These are phyloP conservation scores for Trichaptum fuscoviolaceum DNA, from an alignment of 768 basidiomycete species.

Conservation along the genomic window DNA sequence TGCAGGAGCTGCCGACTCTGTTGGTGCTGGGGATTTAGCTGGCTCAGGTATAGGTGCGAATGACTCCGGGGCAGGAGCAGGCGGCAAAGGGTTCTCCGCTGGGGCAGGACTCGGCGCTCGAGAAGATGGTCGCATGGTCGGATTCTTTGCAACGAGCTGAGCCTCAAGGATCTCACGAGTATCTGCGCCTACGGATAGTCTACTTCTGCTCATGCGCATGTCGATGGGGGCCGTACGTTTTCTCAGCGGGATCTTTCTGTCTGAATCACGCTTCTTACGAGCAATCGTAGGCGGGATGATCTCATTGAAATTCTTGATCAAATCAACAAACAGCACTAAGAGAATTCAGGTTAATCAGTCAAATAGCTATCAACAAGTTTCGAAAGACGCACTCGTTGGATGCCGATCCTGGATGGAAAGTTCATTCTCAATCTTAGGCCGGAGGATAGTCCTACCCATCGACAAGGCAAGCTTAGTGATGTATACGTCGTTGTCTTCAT, in stretches of 20 bases:
- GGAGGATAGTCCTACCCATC: constrained; percentile 79
- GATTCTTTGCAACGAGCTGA: constrained; percentile 58
- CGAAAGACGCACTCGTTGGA: constrained; percentile 53
- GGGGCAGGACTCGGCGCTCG: constrained; percentile 9
- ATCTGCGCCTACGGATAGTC: constrained; percentile 67
- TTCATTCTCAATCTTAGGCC: constrained; percentile 78
- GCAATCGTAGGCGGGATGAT: constrained; percentile 79
- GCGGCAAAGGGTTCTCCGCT: constrained; percentile 16
- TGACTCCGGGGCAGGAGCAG: constrained; percentile 18
- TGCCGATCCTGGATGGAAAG: constrained; percentile 90
- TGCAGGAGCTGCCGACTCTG: constrained; percentile 3
- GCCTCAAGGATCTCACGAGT: constrained; percentile 65
- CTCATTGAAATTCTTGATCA: constrained; percentile 67
- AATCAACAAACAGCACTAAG: constrained; percentile 78
- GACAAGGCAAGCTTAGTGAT: constrained; percentile 85
- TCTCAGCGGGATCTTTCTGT: constrained; percentile 74
- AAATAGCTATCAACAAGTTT: neutral
- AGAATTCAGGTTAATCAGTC: neutral
- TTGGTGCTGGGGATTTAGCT: constrained; percentile 9
- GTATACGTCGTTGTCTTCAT: constrained; percentile 76
- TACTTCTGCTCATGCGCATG: constrained; percentile 78
- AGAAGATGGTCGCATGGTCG: constrained; percentile 19
- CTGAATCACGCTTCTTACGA: constrained; percentile 83
- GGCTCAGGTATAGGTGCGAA: constrained; percentile 17
- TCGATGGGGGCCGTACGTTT: constrained; percentile 87